A percentile compares a stretch with the other conserved stretches of the same genome.
Evolutionary conservation across 2,329 filamentous ascomycete genomes (phyloP).

Genomic region (Coniochaeta sp.): DNA sequence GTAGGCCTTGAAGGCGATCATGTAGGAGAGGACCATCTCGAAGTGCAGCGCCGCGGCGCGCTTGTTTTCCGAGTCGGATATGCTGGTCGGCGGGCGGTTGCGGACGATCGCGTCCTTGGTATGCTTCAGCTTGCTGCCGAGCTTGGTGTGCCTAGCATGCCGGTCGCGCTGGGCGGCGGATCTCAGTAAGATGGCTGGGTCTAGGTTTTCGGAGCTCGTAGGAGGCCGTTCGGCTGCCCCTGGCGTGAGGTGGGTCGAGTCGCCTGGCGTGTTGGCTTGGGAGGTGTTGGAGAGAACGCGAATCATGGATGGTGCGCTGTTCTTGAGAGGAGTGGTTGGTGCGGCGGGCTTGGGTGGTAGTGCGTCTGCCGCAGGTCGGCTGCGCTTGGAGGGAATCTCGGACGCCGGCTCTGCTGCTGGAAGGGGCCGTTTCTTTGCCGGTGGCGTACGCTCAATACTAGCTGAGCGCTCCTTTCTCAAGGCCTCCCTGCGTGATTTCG

Average conservation of each 20-base stretch:
- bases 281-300: conserved; percentile 47
- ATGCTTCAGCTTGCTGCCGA: conserved; percentile 47
- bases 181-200: conserved; percentile 15
- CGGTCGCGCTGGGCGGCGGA: conserved; percentile 24
- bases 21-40: conserved; percentile 44
- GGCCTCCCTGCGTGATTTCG: conserved; percentile 26
- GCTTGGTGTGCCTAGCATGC: conserved; percentile 25
- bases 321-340: conserved; percentile 44
- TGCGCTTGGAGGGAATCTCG: conserved; percentile 27
- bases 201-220: conserved; percentile 8
- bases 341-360: conserved; percentile 23
- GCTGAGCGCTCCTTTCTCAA: conserved; percentile 32
- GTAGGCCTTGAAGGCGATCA: conserved; percentile 43
- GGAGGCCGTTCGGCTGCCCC: conserved; percentile 29
- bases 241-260: conserved; percentile 31
- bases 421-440: conserved; percentile 42
- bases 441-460: conserved; percentile 31
- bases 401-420: conserved; percentile 24
- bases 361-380: conserved; percentile 34
- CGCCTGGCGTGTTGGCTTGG: conserved; percentile 42
- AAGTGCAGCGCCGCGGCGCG: conserved; percentile 34
- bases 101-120: conserved; percentile 38
- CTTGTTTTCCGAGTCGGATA: conserved; percentile 26
- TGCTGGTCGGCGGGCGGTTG: conserved; percentile 14
- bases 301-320: conserved; percentile 40